Evolutionary conservation across 2,329 filamentous ascomycete species (phyloP), one percentile per base, ranked within the genome.

Genomic region (Exserohilum rostratum): DNA sequence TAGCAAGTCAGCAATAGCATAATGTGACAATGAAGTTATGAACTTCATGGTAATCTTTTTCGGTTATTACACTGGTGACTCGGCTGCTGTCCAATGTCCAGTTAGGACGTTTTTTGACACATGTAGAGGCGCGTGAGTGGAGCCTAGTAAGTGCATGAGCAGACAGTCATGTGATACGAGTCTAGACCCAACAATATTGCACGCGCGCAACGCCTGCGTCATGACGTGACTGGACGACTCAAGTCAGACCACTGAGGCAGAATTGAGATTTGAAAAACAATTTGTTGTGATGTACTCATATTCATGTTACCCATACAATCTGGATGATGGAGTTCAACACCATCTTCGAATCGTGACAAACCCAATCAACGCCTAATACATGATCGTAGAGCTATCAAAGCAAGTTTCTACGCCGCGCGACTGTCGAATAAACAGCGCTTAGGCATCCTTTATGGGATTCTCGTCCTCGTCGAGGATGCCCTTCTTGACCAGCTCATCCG

Each of bases 401-500:
- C 12, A 38, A 20, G 35, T 6, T 17, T 15, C 18, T 34, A 6
- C 17, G 15, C 12, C 17, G 5, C 31, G 22, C n/a, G n/a, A 20
- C 7, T 10, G 22, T 29, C 15, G 10, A 12, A 6, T 5, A 27
- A 17, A 10, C 37, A 12, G 20, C 20, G 20, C 43, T 49, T 57
- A 71, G 17, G 44, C 55, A 17, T 71, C 68, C 56, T 69, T 73
- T 34, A 71, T 38, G 6, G 71, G 71, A 33, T 69, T 71, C 65
- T 74, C 71, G 3, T 71, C 69, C 13, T 56, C 70, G n/a, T 70
- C 86, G 61, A 97, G 78, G 50, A 97, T 90, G 5, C 92, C 92
- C 64, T 90, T 87, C 68, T 89, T 87, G 53, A 96, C 82, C 59
- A 96, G 80, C 46, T 89, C 83, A 62, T 92, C 90, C 10, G 90